Evolutionary conservation across 495 filamentous ascomycete genomes (phyloP).

Genomic region (Darksidea phi): DNA sequence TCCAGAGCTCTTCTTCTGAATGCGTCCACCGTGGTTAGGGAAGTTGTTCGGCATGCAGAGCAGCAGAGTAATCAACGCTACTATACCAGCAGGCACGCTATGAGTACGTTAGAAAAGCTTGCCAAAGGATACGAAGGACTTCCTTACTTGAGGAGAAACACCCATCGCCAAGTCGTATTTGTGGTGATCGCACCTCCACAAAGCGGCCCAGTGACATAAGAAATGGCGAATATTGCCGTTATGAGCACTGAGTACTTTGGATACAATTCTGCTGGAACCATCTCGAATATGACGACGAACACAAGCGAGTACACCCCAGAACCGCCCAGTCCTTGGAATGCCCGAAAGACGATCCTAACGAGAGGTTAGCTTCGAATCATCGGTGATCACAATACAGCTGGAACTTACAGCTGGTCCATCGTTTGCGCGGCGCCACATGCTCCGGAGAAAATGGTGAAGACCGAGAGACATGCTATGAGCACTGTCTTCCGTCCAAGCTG

Average conservation of each 20-base stretch:
- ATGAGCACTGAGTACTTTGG: conserved; percentile 41
- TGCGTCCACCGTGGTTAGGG: conserved; percentile 11
- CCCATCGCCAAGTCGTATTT: conserved; percentile 48
- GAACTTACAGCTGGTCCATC: conserved; percentile 42
- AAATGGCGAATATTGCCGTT: conserved; percentile 38
- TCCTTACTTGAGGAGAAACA: conserved; percentile 20
- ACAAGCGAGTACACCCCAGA: conserved; percentile 44
- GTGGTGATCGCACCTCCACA: conserved; percentile 45
- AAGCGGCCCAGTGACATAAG: conserved; percentile 48
- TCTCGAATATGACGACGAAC: conserved; percentile 54
- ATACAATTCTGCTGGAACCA: conserved; percentile 45
- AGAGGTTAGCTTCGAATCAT: neutral
- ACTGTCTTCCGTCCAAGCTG: conserved; percentile 39
- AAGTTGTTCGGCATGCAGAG: conserved; percentile 16
- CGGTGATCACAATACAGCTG: neutral
- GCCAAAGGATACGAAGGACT: neutral
- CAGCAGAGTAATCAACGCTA: conserved; percentile 3
- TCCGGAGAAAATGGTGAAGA: conserved; percentile 37
- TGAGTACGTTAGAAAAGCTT: neutral
- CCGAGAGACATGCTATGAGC: conserved; percentile 38
- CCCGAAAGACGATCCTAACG: conserved; percentile 17
- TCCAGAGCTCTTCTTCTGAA: neutral
- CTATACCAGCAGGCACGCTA: conserved; percentile 12
- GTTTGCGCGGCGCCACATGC: conserved; percentile 26
- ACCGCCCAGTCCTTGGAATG: conserved; percentile 13